Conservation (phyloP, 129 eudicot genomes). For the Centaurea solstitialis region DNA sequence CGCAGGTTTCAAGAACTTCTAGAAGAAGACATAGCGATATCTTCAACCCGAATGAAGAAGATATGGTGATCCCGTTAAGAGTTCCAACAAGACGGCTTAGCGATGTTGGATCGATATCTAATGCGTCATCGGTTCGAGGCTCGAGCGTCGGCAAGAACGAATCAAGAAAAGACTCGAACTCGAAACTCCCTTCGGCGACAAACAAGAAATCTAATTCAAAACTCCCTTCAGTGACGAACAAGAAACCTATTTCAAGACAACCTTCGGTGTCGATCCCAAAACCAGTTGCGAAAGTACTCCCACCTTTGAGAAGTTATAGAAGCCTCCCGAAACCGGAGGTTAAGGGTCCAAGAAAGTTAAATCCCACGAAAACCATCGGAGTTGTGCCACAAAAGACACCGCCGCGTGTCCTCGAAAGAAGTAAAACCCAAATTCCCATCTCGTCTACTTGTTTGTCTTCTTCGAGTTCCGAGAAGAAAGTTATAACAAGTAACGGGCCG, state of each 20-base stretch:
- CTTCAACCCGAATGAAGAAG: constrained; percentile 22
- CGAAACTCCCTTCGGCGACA: constrained; percentile 16
- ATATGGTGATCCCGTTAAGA: constrained; percentile 8
- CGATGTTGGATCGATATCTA: constrained; percentile 14
- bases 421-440: constrained; percentile 8
- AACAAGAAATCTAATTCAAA: constrained; percentile 22
- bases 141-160: constrained; percentile 24
- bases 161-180: constrained; percentile 31
- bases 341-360: constrained; percentile 20
- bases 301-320: constrained; percentile 24
- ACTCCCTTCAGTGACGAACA: too few relatives aligned
- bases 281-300: constrained; percentile 21
- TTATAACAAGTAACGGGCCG: background rate
- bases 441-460: constrained; percentile 27
- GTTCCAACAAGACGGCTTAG: constrained; percentile 32
- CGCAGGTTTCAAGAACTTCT: constrained; percentile 15
- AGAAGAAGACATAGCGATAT: constrained; percentile 42
- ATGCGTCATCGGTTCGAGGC: constrained; percentile 21
- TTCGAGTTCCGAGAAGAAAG: constrained; percentile 16
- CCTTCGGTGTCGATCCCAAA: constrained; percentile 24
- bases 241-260: background rate
- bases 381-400: constrained; percentile 42
- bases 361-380: constrained; percentile 10
- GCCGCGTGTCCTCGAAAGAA: constrained; percentile 14
- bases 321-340: constrained; percentile 9